Base-by-base conservation (phyloP, 176 grass and related monocot species). In the Cenchrus purpureus region DNA sequence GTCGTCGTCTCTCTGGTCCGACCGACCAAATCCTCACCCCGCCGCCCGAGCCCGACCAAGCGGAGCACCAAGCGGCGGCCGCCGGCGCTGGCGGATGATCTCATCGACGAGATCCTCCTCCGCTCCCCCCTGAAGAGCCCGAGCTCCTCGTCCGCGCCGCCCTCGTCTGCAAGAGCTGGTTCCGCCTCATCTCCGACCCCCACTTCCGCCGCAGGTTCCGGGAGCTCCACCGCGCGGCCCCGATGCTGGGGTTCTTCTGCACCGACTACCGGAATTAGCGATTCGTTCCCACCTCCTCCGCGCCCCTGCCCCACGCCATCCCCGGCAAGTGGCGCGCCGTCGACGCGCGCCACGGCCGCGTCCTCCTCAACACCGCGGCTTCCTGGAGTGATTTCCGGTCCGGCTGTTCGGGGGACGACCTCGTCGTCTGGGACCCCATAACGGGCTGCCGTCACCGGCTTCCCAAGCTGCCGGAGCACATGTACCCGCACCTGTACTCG, bases 341-440 rank as follows among this genome's bases (percentile, higher is more conserved):
- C 40, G 57, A 62, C 20, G 37, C 75, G 20, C 56, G 56, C 75
- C 75, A 77, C 12, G 74, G 74, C 55, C 55, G 74, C 34, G 74
- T 77, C 74, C 54, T 60, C 74, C 19, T 77, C 74, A 46, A 25
- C 19, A 44, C 19, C 8, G 19, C 1, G 14, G 1, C 1, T 32
- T 0, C 4, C 13, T 14, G 14, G 22, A 0, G 17, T 8, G 15
- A 7, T 8, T 4, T 68, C 65, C 4, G 1, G 7, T 5, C 6
- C 19, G 8, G 20, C 8, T 5, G 3, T 5, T 22, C 9, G 10
- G 37, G 10, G 19, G 4, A 14, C 6, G 6, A 22, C 2, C 56
- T 77, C 40, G 20, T 61, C 42, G 75, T 61, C 56, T 77, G 75
- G 75, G 4, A 61, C 12, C 75, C 56, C 37, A 10, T 78, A 12